Evolutionary conservation across 2,329 filamentous ascomycete species (phyloP).

Genomic region (Decorospora gaudefroyi): DNA sequence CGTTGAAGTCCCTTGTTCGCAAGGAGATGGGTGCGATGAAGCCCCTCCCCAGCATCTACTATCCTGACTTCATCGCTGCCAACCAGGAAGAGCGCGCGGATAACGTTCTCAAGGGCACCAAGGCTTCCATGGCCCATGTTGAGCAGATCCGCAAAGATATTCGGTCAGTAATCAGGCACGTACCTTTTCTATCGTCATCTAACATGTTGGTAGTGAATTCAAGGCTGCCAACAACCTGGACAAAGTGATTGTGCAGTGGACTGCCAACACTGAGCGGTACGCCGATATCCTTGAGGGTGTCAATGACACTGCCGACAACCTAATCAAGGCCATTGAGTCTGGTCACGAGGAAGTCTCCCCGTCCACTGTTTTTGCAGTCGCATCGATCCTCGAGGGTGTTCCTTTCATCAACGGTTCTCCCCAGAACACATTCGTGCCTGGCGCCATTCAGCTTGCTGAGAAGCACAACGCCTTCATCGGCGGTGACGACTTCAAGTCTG

Average conservation of each 20-base stretch:
- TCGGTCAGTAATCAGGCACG: conserved; percentile 57
- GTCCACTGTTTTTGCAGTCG: conserved; percentile 94
- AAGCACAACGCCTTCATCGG: conserved; percentile 88
- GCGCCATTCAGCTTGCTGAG: conserved; percentile 86
- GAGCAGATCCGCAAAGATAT: conserved; percentile 94
- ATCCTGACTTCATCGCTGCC: conserved; percentile 98
- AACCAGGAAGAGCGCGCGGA: conserved; percentile 97
- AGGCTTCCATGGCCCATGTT: conserved; percentile 84
- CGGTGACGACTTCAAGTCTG: conserved; percentile 99
- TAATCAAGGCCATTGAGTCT: conserved; percentile 81
- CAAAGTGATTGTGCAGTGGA: conserved; percentile 98
- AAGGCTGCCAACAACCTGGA: conserved; percentile 83
- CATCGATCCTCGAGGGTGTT: conserved; percentile 83
- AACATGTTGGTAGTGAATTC: conserved; percentile 65
- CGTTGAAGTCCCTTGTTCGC: conserved; percentile 82
- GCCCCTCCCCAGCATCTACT: conserved; percentile 94
- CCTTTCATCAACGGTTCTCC: conserved; percentile 99
- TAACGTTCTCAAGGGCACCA: conserved; percentile 81
- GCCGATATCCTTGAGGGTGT: conserved; percentile 84
- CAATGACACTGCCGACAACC: conserved; percentile 95
- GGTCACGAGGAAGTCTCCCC: conserved; percentile 92
- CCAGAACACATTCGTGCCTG: conserved; percentile 98
- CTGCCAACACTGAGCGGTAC: conserved; percentile 97
- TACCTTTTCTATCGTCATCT: conserved; percentile 1
- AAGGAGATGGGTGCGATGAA: conserved; percentile 92